These are phyloP conservation scores for Salmacisia buchloeana DNA, from an alignment of 1,284 basidiomycete species.

Conservation along the genomic window DNA sequence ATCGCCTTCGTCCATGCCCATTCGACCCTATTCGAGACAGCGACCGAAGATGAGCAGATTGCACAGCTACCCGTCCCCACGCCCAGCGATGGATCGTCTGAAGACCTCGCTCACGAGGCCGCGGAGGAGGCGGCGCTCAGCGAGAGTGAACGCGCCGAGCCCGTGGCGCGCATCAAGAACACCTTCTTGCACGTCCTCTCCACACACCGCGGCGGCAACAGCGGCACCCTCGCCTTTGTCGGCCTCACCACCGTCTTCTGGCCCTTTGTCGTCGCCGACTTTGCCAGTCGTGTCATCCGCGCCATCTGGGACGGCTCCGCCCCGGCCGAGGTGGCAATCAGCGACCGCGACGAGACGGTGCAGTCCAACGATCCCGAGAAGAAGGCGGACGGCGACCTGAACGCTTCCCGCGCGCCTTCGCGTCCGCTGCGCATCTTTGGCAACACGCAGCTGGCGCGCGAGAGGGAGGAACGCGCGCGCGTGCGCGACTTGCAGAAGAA, in stretches of 20 bases:
- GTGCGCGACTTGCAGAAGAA: not conserved
- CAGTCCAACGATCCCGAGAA: not conserved
- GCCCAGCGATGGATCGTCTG: not conserved
- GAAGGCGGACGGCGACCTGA: not conserved
- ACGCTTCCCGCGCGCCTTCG: not conserved
- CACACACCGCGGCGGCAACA: slow-evolving; percentile 3
- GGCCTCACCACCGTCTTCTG: slow-evolving; percentile 27
- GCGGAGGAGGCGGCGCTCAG: not conserved
- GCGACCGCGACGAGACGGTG: not conserved
- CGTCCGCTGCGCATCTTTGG: not conserved
- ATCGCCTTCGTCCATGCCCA: not conserved
- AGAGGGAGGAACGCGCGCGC: not conserved
- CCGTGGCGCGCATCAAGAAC: slow-evolving; percentile 15
- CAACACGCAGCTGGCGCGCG: not conserved
- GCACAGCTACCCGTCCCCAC: not conserved
- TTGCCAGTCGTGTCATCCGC: slow-evolving; percentile 22
- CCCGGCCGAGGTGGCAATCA: slow-evolving; percentile 9
- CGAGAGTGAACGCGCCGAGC: slow-evolving; percentile 7
- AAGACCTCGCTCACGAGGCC: not conserved
- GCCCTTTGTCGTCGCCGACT: slow-evolving; percentile 28
- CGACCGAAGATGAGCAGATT: not conserved
- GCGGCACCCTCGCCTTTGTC: slow-evolving; percentile 22
- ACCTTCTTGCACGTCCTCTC: slow-evolving; percentile 21
- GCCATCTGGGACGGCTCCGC: slow-evolving; percentile 26
- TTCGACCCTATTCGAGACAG: not conserved